These are phyloP conservation scores for Tuber umbilicatum DNA, from an alignment of 495 filamentous ascomycete genomes.

Conservation along the genomic window DNA sequence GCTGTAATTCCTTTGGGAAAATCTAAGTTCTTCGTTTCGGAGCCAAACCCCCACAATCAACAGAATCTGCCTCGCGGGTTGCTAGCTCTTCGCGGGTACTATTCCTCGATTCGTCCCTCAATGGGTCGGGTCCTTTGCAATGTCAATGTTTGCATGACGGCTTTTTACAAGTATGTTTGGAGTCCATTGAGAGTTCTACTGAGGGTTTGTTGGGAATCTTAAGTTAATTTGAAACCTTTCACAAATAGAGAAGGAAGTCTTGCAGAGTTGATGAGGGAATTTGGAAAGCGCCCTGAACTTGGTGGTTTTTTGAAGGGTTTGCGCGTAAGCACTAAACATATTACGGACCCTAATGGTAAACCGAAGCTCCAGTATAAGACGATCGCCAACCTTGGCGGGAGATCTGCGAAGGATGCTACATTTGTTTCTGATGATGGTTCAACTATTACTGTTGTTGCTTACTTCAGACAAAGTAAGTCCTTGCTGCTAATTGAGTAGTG, in stretches of 20 bases:
- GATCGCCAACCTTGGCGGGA: conserved; percentile 26
- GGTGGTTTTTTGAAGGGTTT: conserved; percentile 46
- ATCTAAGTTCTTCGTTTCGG: conserved; percentile 38
- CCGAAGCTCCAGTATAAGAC: conserved; percentile 42
- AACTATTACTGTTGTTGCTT: conserved; percentile 47
- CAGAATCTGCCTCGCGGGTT: conserved; percentile 46
- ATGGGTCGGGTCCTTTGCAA: conserved; percentile 52
- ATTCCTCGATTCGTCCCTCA: conserved; percentile 52
- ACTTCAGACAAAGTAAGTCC: conserved; percentile 49
- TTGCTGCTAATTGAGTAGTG: background rate
- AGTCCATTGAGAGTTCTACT: background rate
- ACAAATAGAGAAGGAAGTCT: conserved; percentile 47
- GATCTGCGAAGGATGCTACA: conserved; percentile 21
- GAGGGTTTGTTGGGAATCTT: conserved; percentile 41
- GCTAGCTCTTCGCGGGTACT: conserved; percentile 51
- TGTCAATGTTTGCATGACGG: conserved; percentile 46
- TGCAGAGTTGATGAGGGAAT: conserved; percentile 43
- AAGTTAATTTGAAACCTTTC: conserved; percentile 42
- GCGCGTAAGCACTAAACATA: conserved; percentile 27
- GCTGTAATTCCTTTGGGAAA: conserved; percentile 34
- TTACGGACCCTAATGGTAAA: conserved; percentile 23
- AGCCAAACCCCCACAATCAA: conserved; percentile 5
- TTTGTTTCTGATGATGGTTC: conserved; percentile 38
- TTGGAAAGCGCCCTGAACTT: conserved; percentile 44
- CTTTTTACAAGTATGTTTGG: conserved; percentile 47